Conservation (phyloP, 1,284 basidiomycete species). For the Cystobasidium pallidum region DNA sequence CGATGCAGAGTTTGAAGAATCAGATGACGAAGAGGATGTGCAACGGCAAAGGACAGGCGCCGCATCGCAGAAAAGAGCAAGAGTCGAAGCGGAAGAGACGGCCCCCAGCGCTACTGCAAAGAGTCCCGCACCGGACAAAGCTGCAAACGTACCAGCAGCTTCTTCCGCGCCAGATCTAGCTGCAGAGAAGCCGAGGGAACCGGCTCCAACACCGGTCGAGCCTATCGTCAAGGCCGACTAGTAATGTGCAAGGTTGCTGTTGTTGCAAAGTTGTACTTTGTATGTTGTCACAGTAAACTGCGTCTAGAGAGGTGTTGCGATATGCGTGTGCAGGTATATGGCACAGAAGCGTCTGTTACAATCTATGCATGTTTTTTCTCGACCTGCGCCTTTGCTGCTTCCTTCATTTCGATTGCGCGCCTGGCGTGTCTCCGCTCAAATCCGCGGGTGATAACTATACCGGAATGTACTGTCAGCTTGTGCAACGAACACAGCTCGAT, state of each 20-base stretch:
- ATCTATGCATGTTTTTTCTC: slow-evolving; percentile 28
- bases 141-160: background rate
- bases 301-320: slow-evolving; percentile 13
- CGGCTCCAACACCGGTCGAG: background rate
- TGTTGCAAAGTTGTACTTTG: background rate
- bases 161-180: background rate
- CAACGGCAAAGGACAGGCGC: slow-evolving; percentile 29
- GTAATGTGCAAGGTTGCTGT: background rate
- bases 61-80: slow-evolving; percentile 30
- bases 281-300: slow-evolving; percentile 19
- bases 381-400: slow-evolving; percentile 5
- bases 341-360: background rate
- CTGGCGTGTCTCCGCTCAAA: slow-evolving; percentile 47
- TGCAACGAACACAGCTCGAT: background rate
- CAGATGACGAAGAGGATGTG: slow-evolving; percentile 65
- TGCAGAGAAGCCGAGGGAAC: slow-evolving; percentile 7
- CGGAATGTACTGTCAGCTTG: background rate
- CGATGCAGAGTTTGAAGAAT: slow-evolving; percentile 66
- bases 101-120: slow-evolving; percentile 1
- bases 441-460: slow-evolving; percentile 77
- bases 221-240: background rate
- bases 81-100: slow-evolving; percentile 34
- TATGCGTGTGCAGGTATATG: slow-evolving; percentile 5
- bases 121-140: background rate
- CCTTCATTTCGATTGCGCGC: slow-evolving; percentile 35